Percentiles rank a stretch among this genome's conserved stretches.
phyloP scores from a whole-genome alignment of 805 yeast species.

The Wickerhamiella bombiphila region DNA sequence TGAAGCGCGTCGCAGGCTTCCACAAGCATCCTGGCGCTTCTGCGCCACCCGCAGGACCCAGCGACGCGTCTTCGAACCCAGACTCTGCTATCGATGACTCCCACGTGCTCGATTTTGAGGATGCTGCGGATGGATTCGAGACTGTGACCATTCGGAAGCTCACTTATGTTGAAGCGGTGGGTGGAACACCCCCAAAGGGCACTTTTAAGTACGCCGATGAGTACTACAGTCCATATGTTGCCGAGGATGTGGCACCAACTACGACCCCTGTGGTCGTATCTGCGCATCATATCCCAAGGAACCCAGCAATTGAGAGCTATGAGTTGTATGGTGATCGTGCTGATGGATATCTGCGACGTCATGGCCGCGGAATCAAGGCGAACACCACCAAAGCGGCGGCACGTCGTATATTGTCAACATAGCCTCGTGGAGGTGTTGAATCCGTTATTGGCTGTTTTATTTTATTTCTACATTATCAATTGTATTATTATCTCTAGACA shows the following conservation, averaged over 20 bases:
- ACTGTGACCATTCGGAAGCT: slow-evolving; percentile 33
- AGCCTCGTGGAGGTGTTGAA: too few relatives aligned
- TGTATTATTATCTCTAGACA: not conserved
- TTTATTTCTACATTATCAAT: not conserved
- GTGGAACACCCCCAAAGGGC: not conserved
- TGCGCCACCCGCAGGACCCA: too few relatives aligned
- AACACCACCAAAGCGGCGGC: not conserved
- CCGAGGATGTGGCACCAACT: not conserved
- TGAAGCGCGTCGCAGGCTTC: slow-evolving; percentile 6
- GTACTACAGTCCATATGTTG: not conserved
- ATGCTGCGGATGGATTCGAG: slow-evolving; percentile 26
- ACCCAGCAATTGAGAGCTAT: slow-evolving; percentile 1
- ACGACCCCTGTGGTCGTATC: not conserved
- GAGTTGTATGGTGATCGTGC: slow-evolving; percentile 8
- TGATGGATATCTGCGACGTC: not conserved
- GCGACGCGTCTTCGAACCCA: too few relatives aligned
- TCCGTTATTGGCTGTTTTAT: not conserved
- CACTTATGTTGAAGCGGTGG: slow-evolving; percentile 41
- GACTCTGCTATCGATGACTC: not conserved
- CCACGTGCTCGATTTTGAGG: not conserved
- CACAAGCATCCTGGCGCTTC: too few relatives aligned
- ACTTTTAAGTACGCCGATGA: not conserved
- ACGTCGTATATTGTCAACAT: too few relatives aligned
- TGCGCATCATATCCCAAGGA: too few relatives aligned
- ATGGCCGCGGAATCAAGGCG: not conserved